phyloP scores from a whole-genome alignment of 2,329 filamentous ascomycete genomes.

The Coniochaeta hoffmannii region DNA sequence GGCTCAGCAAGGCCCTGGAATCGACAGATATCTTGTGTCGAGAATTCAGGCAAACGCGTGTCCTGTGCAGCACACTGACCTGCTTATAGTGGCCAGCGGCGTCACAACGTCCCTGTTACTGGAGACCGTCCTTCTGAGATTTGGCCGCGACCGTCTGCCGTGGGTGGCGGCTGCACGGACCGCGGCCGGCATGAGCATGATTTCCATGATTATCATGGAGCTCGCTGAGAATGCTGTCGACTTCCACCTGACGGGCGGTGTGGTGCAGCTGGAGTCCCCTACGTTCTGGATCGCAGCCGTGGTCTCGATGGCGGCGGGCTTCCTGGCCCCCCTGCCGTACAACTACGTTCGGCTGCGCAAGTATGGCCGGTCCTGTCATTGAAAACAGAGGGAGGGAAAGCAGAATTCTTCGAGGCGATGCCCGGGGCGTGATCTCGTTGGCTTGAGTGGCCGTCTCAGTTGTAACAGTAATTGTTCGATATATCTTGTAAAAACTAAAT shows the following conservation, averaged over 20 bases:
- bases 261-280: constrained; percentile 36
- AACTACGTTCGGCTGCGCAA: constrained; percentile 42
- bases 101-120: constrained; percentile 43
- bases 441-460: too few species aligned
- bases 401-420: too few species aligned
- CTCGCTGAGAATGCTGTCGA: constrained; percentile 46
- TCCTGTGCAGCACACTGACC: too few species aligned
- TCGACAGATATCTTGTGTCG: constrained; percentile 6
- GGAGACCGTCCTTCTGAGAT: constrained; percentile 41
- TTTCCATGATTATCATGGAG: constrained; percentile 55
- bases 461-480: too few species aligned
- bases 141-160: constrained; percentile 37
- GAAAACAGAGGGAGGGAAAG: too few species aligned
- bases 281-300: constrained; percentile 44
- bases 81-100: constrained; percentile 38
- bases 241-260: constrained; percentile 45
- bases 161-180: constrained; percentile 41
- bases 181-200: constrained; percentile 50
- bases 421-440: too few species aligned
- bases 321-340: constrained; percentile 43
- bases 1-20: constrained; percentile 4
- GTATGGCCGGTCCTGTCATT: constrained; percentile 41
- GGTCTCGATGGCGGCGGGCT: constrained; percentile 34
- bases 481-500: too few species aligned
- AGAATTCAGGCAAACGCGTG: constrained; percentile 1